Evolutionary conservation across 192 early-diverging fungal genomes (phyloP).

Genomic region (Coemansia sp.): DNA sequence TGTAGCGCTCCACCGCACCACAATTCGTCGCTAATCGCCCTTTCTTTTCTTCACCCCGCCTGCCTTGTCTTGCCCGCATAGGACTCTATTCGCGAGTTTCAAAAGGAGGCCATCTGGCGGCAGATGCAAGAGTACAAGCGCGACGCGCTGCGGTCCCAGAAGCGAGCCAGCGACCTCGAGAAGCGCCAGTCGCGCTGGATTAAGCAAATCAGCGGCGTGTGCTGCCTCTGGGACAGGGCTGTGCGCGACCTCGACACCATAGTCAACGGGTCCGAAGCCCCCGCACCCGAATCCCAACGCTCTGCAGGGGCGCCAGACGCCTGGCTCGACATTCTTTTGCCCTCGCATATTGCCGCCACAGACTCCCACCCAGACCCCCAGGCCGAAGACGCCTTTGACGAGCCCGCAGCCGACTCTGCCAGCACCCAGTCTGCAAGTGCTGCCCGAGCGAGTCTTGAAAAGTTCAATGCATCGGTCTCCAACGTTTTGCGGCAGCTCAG

Average conservation of each 20-base stretch:
- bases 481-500: constrained; percentile 32
- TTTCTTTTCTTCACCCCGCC: background rate
- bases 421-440: background rate
- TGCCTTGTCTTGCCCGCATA: constrained; percentile 8
- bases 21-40: background rate
- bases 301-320: constrained; percentile 2
- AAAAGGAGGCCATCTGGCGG: constrained; percentile 66
- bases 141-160: constrained; percentile 48
- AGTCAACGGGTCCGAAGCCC: constrained; percentile 8
- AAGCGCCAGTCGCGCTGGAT: constrained; percentile 47
- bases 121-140: constrained; percentile 66
- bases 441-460: constrained; percentile 21
- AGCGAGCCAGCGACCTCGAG: constrained; percentile 43
- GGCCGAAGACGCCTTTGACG: background rate
- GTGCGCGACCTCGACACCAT: constrained; percentile 33
- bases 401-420: background rate
- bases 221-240: constrained; percentile 53
- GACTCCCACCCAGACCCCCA: too few species aligned
- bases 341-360: background rate
- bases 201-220: constrained; percentile 38
- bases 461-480: constrained; percentile 34
- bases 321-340: constrained; percentile 32
- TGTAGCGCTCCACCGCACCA: too few species aligned
- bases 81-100: constrained; percentile 53
- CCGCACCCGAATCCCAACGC: background rate